Evolutionary conservation across 208 protist species (phyloP), one percentile per base, ranked within the genome.

Genomic region (Trypanosomatidae sp.): DNA sequence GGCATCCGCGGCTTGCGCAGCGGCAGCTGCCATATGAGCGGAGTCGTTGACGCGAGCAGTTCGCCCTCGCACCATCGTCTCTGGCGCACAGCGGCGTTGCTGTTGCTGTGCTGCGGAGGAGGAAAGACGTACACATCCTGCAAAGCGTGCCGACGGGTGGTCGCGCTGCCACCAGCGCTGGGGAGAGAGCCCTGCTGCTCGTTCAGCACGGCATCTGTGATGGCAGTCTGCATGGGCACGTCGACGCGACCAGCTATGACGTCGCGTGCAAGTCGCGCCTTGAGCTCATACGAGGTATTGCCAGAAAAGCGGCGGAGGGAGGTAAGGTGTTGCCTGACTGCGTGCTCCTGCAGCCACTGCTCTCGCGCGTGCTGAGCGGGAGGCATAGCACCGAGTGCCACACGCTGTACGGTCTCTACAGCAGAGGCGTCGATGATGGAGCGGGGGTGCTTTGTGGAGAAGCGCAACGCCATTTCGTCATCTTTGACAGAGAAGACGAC

Each of bases 381-480:
- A 22, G 79, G 81, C 84, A 86, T 82, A 22, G 44, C 66, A 36
- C 70, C 66, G 10, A 79, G 81, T 17, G 83, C 89, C 1, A 84
- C 73, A 15, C 50, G 68, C 30, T 77, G 82, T 28, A 91, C 47
- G 33, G 66, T 83, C 28, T 62, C 73, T 15, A 91, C 62, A 5
- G 77, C 69, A 1, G 87, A 91, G 65, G 72, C 77, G 39, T 83
- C 69, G 12, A 91, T 82, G 6, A 94, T 62, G 55, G 71, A 71
- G 47, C 62, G 41, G 4, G 89, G 89, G 77, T 94, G 89, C 15
- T 77, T 81, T 17, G 56, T 66, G 9, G 89, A 66, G 75, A 88
- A 91, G 43, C 39, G 39, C 28, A 43, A 22, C 10, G 33, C 17
- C 19, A 74, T 66, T 33, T 53, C 55, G 47, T 66, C 56, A 3